Conservation (phyloP, 2,329 filamentous ascomycete species). For the Aspergillus piperis region DNA sequence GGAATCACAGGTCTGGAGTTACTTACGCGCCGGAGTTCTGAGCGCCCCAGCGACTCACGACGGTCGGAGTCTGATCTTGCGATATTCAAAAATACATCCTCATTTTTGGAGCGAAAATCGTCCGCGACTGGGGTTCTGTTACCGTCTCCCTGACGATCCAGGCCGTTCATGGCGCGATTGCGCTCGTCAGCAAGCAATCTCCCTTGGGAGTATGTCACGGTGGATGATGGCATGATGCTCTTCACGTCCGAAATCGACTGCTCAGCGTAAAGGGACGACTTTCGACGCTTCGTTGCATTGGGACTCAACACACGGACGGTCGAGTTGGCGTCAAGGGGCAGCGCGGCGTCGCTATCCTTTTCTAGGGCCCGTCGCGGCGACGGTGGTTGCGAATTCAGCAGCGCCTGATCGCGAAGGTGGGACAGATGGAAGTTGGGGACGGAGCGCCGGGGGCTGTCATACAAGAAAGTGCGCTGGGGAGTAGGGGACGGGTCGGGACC, state of each 20-base stretch:
- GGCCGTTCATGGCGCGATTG: conserved; percentile 27
- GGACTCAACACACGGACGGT: conserved; percentile 26
- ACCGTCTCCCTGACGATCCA: conserved; percentile 32
- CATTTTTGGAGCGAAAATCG: conserved; percentile 41
- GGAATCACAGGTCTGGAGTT: conserved; percentile 3
- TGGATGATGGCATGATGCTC: conserved; percentile 35
- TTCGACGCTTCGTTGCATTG: conserved; percentile 34
- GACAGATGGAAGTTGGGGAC: conserved; percentile 28
- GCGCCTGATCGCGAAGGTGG: conserved; percentile 21
- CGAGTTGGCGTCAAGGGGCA: conserved; percentile 28
- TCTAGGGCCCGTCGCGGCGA: conserved; percentile 14
- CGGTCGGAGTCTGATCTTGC: conserved; percentile 43
- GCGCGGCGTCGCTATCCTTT: conserved; percentile 21
- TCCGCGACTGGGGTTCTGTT: conserved; percentile 38
- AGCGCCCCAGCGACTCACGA: conserved; percentile 39
- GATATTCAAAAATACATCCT: conserved; percentile 52
- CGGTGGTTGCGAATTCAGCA: conserved; percentile 19
- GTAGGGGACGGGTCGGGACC: conserved; percentile 55
- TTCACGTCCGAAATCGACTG: conserved; percentile 33
- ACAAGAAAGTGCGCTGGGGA: conserved; percentile 45
- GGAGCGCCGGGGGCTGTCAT: conserved; percentile 37
- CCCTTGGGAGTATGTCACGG: conserved; percentile 32
- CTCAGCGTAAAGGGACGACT: conserved; percentile 26
- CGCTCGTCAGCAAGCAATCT: conserved; percentile 30
- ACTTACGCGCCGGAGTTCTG: conserved; percentile 45